Base-by-base conservation (phyloP, 176 grass and related monocot genomes). In the Cenchrus americanus region DNA sequence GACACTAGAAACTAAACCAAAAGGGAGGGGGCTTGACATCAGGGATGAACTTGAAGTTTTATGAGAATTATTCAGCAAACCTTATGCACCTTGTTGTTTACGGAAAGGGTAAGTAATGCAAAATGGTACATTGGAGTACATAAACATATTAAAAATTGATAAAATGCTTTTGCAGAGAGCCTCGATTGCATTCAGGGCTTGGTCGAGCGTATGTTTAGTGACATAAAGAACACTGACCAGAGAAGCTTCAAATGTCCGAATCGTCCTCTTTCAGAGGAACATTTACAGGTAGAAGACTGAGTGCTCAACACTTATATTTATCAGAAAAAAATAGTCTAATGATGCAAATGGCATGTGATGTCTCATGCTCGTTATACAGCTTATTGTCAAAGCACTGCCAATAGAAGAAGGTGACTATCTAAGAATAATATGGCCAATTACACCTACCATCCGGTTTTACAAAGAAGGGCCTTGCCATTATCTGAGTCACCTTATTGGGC, bases 11-110 rank as follows among this genome's bases (percentile, higher is more conserved):
- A 94, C 74, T 83, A 88, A 90, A 79, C 89, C 91, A 53, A 98
- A 92, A 90, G 90, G 75, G 73, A 93, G 87, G 83, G n/a, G 91
- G 93, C 51, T 63, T 98, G 65, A 98, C 84, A 94, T 92, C 66
- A 98, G 93, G 78, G 71, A 81, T 80, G 93, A 95, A 63, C 91
- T 98, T 97, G 62, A 95, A 91, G 89, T 94, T 98, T 78, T 98
- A 98, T 0, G 77, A 94, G 32, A 91, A 90, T 53, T 98, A 98
- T 94, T 98, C 96, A 27, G 89, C 96, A 65, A 95, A 98, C 58
- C 74, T 98, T 82, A 98, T 98, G 96, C 91, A 92, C 80, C 96
- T 98, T 83, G 91, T 91, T 84, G 93, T 98, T 63, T 98, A 98
- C 85, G 93, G 82, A 92, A 94, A 86, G 81, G 96, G 96, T 98